Percentiles rank a stretch among this genome's conserved stretches.
Conservation (phyloP, 2,329 filamentous ascomycete species). For the Aureobasidium sp. region DNA sequence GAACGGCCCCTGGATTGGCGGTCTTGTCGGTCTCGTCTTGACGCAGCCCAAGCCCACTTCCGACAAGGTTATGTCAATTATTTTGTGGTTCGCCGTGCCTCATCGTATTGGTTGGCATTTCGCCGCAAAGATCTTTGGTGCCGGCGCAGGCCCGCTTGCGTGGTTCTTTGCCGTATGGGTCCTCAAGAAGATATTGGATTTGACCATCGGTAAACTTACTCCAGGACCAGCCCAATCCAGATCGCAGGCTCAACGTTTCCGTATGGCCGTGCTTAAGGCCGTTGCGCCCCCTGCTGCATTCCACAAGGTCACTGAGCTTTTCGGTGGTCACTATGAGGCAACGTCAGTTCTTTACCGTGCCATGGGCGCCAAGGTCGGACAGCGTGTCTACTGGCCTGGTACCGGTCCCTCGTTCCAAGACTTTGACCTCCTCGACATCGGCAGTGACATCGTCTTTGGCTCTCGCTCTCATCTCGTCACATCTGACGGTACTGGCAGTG, state of each 20-base stretch:
- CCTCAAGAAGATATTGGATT: slow-evolving; percentile 38
- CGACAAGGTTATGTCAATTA: slow-evolving; percentile 36
- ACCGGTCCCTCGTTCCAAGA: slow-evolving; percentile 49
- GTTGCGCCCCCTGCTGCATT: slow-evolving; percentile 41
- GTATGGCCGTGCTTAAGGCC: slow-evolving; percentile 38
- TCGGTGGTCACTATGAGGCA: slow-evolving; percentile 50
- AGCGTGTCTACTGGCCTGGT: slow-evolving; percentile 52
- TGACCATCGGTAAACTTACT: slow-evolving; percentile 33
- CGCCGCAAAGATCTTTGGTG: slow-evolving; percentile 39
- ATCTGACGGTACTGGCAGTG: slow-evolving; percentile 46
- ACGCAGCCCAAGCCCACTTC: slow-evolving; percentile 29
- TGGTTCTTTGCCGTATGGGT: slow-evolving; percentile 38
- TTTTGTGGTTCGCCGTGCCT: slow-evolving; percentile 45
- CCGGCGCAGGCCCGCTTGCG: slow-evolving; percentile 38
- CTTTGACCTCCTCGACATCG: slow-evolving; percentile 50
- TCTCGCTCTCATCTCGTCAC: slow-evolving; percentile 49
- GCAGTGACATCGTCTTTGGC: slow-evolving; percentile 54
- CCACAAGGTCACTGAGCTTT: slow-evolving; percentile 44
- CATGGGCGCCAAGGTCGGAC: slow-evolving; percentile 48
- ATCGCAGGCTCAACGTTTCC: slow-evolving; percentile 38
- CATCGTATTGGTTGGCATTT: slow-evolving; percentile 47
- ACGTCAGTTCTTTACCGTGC: slow-evolving; percentile 46
- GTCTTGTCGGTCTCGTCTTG: slow-evolving; percentile 40
- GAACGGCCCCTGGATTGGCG: slow-evolving; percentile 38
- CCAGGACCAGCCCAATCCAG: slow-evolving; percentile 28